Evolutionary conservation across 2,329 filamentous ascomycete species (phyloP).

Genomic region (Epichloe glyceriae): DNA sequence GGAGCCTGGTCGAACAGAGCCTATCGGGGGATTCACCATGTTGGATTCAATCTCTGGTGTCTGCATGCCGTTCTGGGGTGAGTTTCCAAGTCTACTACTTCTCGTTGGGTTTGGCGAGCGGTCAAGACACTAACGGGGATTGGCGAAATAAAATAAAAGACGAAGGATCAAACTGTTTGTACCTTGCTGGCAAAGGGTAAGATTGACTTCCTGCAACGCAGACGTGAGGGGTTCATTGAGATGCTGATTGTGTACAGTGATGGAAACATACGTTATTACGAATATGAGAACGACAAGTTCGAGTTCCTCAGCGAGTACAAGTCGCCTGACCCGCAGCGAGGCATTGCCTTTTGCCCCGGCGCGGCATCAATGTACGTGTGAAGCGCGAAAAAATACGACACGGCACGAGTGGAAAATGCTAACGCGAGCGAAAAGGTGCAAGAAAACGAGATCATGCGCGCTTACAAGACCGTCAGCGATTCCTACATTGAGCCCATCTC

Average conservation of each 20-base stretch:
- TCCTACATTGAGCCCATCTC: conserved; percentile 90
- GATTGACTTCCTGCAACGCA: conserved; percentile 15
- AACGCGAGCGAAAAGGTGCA: conserved; percentile 45
- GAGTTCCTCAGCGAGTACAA: conserved; percentile 96
- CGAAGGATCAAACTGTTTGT: conserved; percentile 87
- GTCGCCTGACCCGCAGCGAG: conserved; percentile 87
- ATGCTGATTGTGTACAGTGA: conserved; percentile 46
- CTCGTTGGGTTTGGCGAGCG: background rate
- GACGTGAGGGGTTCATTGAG: background rate
- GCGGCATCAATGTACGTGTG: conserved; percentile 68
- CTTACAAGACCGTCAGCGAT: conserved; percentile 96
- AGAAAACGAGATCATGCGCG: conserved; percentile 91
- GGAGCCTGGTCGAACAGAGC: conserved; percentile 78
- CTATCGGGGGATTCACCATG: conserved; percentile 78
- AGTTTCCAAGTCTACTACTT: conserved; percentile 11
- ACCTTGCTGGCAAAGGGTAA: conserved; percentile 93
- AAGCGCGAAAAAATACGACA: background rate
- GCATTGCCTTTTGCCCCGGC: conserved; percentile 90
- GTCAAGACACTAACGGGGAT: background rate
- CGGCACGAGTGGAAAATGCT: conserved; percentile 5
- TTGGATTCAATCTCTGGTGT: conserved; percentile 95
- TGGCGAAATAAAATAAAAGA: conserved; percentile 34
- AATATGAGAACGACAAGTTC: conserved; percentile 97
- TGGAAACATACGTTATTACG: conserved; percentile 97
- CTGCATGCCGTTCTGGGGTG: conserved; percentile 98